phyloP scores from a whole-genome alignment of 768 basidiomycete genomes.

The Boletus vinaceobasis region DNA sequence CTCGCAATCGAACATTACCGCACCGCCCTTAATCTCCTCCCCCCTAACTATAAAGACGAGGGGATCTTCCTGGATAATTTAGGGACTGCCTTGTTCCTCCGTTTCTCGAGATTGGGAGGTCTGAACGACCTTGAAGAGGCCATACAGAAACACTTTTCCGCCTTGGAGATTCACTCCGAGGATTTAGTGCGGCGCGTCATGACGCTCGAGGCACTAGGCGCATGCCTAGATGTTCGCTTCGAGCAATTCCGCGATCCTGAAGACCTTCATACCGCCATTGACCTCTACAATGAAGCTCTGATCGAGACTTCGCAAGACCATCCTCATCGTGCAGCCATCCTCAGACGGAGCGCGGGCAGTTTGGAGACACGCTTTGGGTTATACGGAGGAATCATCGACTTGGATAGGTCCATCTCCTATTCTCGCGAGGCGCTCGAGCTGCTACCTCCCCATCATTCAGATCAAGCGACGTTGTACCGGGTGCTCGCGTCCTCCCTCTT shows the following conservation, averaged over 20 bases:
- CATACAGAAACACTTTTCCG: conserved; percentile 23
- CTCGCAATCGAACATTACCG: conserved; percentile 25
- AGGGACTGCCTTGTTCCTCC: conserved; percentile 26
- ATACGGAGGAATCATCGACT: conserved; percentile 17
- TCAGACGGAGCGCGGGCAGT: conserved; percentile 16
- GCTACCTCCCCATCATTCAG: conserved; percentile 9
- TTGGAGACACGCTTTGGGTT: conserved; percentile 14
- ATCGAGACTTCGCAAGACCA: conserved; percentile 13
- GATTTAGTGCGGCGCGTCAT: conserved; percentile 12
- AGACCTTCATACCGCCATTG: conserved; percentile 25
- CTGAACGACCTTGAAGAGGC: conserved; percentile 25
- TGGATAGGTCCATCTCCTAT: conserved; percentile 28
- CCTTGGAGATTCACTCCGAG: conserved; percentile 17
- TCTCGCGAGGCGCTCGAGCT: conserved; percentile 24
- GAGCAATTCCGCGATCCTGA: conserved; percentile 16
- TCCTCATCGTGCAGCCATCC: conserved; percentile 12
- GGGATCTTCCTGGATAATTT: conserved; percentile 17
- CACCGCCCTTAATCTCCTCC: conserved; percentile 16
- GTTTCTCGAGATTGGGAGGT: conserved; percentile 13
- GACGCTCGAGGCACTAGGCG: conserved; percentile 21
- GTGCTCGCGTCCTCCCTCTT: conserved; percentile 22
- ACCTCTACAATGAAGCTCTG: conserved; percentile 27
- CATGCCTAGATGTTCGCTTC: conserved; percentile 26
- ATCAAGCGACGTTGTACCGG: conserved; percentile 12
- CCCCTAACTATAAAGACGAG: conserved; percentile 13